These are phyloP conservation scores for Orbilia blumenaviensis DNA, from an alignment of 2,329 filamentous ascomycete genomes.

Conservation along the genomic window DNA sequence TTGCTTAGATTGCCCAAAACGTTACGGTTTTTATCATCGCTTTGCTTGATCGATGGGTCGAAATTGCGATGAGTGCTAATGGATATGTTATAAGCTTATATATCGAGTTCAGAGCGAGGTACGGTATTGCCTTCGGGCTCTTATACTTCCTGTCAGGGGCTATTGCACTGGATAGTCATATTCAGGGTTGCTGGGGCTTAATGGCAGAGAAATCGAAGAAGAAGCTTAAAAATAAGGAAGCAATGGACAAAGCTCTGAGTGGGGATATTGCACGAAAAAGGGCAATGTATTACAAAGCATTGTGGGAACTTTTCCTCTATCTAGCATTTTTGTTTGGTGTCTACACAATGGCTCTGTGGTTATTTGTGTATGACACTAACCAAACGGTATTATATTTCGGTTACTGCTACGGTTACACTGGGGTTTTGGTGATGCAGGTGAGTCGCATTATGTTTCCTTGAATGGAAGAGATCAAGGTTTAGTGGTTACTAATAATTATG, in stretches of 20 bases:
- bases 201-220: slow-evolving; percentile 60
- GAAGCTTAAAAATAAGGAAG: slow-evolving; percentile 57
- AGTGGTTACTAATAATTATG: background rate
- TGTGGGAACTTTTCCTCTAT: slow-evolving; percentile 59
- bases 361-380: slow-evolving; percentile 59
- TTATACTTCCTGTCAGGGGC: slow-evolving; percentile 62
- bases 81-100: slow-evolving; percentile 58
- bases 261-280: slow-evolving; percentile 51
- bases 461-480: background rate
- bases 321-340: slow-evolving; percentile 60
- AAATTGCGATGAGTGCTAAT: slow-evolving; percentile 60
- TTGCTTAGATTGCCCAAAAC: slow-evolving; percentile 59
- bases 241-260: slow-evolving; percentile 31
- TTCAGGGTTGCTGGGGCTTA: slow-evolving; percentile 61
- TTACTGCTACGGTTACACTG: slow-evolving; percentile 61
- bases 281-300: slow-evolving; percentile 56
- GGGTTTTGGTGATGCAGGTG: slow-evolving; percentile 61
- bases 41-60: slow-evolving; percentile 62
- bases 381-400: slow-evolving; percentile 60
- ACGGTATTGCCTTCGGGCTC: slow-evolving; percentile 61
- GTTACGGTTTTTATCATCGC: slow-evolving; percentile 62
- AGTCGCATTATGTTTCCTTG: background rate
- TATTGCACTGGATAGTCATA: slow-evolving; percentile 61
- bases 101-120: slow-evolving; percentile 59
- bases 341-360: slow-evolving; percentile 60